These are phyloP conservation scores for Emmonsiellopsis sp. DNA, from an alignment of 2,329 filamentous ascomycete genomes.

Conservation along the genomic window DNA sequence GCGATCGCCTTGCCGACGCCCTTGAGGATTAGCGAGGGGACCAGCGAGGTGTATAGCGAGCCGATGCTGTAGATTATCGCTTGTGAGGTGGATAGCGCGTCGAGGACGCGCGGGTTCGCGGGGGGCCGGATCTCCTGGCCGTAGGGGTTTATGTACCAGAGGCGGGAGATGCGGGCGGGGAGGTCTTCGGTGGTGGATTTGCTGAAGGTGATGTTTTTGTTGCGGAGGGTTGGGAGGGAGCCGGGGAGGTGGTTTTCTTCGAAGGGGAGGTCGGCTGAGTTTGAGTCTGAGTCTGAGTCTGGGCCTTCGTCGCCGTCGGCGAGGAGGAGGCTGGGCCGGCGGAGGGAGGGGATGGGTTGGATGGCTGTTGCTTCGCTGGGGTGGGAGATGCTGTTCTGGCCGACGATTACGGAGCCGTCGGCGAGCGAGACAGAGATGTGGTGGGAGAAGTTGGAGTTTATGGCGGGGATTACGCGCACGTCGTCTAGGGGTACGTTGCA, in stretches of 20 bases:
- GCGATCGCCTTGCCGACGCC: conserved; percentile 61
- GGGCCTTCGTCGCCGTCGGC: conserved; percentile 19
- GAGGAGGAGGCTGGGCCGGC: conserved; percentile 26
- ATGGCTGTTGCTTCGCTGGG: conserved; percentile 57
- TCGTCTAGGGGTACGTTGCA: conserved; percentile 66
- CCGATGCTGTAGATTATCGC: conserved; percentile 86
- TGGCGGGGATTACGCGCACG: conserved; percentile 73
- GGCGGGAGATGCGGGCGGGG: conserved; percentile 62
- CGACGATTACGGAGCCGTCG: conserved; percentile 70
- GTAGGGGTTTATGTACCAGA: conserved; percentile 98
- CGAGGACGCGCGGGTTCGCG: conserved; percentile 70
- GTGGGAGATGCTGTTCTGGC: conserved; percentile 88
- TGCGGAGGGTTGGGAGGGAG: conserved; percentile 67
- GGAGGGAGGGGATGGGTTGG: conserved; percentile 19
- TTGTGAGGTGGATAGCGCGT: conserved; percentile 54
- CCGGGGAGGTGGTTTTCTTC: conserved; percentile 42
- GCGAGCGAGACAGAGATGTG: conserved; percentile 79
- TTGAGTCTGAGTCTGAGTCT: conserved; percentile 10
- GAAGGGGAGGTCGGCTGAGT: conserved; percentile 26
- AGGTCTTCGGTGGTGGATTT: conserved; percentile 75
- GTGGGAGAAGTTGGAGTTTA: conserved; percentile 91
- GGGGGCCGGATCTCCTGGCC: conserved; percentile 87
- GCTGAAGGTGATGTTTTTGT: conserved; percentile 71
- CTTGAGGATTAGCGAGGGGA: conserved; percentile 70
- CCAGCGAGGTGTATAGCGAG: conserved; percentile 81